phyloP scores from a whole-genome alignment of 306 rosid species.

The Cucurbita ficifolia region DNA sequence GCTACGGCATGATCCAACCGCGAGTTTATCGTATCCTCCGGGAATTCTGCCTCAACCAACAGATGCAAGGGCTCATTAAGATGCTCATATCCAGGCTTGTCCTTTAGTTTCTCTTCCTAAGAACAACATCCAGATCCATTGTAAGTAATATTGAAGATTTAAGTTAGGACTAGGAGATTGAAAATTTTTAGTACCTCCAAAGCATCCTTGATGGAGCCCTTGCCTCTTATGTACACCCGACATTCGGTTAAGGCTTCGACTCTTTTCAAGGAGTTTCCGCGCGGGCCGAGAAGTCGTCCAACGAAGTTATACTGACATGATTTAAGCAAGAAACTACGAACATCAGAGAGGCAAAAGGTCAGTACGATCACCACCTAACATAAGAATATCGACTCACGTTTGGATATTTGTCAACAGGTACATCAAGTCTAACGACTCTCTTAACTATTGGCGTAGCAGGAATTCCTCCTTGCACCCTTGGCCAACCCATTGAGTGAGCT shows the following conservation, averaged over 20 bases:
- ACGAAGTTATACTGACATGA: slow-evolving; percentile 80
- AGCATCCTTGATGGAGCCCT: slow-evolving; percentile 82
- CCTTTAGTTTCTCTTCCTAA: slow-evolving; percentile 83
- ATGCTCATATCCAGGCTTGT: slow-evolving; percentile 78
- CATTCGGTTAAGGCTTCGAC: slow-evolving; percentile 90
- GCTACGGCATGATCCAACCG: slow-evolving; percentile 81
- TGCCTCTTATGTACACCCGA: slow-evolving; percentile 83
- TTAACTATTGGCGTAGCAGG: slow-evolving; percentile 60
- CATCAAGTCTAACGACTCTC: slow-evolving; percentile 73
- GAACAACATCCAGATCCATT: background rate
- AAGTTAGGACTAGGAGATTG: background rate
- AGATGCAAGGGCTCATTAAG: slow-evolving; percentile 80
- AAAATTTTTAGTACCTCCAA: slow-evolving; percentile 37
- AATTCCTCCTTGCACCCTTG: slow-evolving; percentile 66
- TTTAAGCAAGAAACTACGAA: slow-evolving; percentile 17
- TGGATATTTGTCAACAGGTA: slow-evolving; percentile 82
- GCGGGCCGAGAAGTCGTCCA: slow-evolving; percentile 89
- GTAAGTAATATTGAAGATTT: background rate
- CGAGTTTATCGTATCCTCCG: slow-evolving; percentile 58
- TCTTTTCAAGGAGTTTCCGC: slow-evolving; percentile 86
- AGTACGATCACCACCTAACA: background rate
- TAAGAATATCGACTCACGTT: slow-evolving; percentile 33
- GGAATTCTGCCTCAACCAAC: slow-evolving; percentile 87
- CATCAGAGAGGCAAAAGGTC: slow-evolving; percentile 8
- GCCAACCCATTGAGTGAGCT: slow-evolving; percentile 55